Evolutionary conservation across 257 asterid genomes (phyloP), one percentile per base, ranked within the genome.

Genomic region (Leptodermis oblonga): DNA sequence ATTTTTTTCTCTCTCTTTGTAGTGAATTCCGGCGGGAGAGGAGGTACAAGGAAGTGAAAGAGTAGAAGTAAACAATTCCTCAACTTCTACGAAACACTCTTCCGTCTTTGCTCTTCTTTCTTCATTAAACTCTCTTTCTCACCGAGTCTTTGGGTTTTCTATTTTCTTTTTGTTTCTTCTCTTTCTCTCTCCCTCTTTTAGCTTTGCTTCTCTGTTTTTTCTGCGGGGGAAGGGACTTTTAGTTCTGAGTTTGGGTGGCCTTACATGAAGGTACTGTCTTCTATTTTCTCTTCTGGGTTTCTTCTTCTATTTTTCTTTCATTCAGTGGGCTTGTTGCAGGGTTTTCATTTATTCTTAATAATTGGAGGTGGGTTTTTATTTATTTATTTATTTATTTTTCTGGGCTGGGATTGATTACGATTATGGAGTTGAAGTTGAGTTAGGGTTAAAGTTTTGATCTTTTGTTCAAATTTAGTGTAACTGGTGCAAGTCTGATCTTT

Each of bases 61-160:
- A 88, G 97, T 90, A 80, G 85, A 90, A 79, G 98, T 74, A 85
- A 92, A 61, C 90, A 72, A 77, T 88, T 88, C 71, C 92, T 88
- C 88, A 79, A 76, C 95, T 85, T 90, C 84, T 85, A 92, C 90
- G 95, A 76, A 87, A 90, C 89, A 73, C 67, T 77, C 39, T 11
- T 51, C 58, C 54, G 56, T 78, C 28, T 45, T 31, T n/a, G 67
- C 55, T 65, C 55, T 72, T n/a, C 66, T 25, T n/a, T 36, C 53
- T 46, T 18, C 25, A 39, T 53, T 51, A 54, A 60, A 68, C 64
- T 79, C 78, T 52, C 61, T 74, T 65, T 51, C 62, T 74, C 80
- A 55, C 46, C 69, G 62, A 67, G 67, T 52, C 56, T 22, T n/a
- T n/a, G n/a, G n/a, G n/a, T n/a, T n/a, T n/a, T n/a, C n/a, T n/a